A percentile compares a stretch with the other conserved stretches of the same genome.
phyloP scores from a whole-genome alignment of 1,284 basidiomycete genomes.

The Volvariella surrecta region DNA sequence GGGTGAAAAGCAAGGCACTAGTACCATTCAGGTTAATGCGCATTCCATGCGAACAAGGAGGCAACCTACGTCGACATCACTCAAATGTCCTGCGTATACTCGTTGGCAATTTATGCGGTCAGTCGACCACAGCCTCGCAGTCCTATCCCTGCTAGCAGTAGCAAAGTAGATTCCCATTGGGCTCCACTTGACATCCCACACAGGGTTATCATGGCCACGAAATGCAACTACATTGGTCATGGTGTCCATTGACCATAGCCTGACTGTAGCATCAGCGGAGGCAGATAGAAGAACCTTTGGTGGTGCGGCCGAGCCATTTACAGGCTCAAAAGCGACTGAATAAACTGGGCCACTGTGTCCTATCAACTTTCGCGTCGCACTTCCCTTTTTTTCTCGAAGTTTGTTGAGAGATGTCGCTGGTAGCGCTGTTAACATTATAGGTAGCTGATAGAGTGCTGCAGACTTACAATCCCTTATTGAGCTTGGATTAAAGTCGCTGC shows the following conservation, averaged over 20 bases:
- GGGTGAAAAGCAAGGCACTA: conserved; percentile 96
- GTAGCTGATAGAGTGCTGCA: background rate
- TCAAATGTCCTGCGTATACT: conserved; percentile 94
- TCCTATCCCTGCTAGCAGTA: conserved; percentile 88
- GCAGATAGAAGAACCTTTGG: conserved; percentile 87
- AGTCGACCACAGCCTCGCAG: conserved; percentile 94
- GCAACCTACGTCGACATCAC: conserved; percentile 88
- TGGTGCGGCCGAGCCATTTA: conserved; percentile 77
- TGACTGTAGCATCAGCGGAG: conserved; percentile 88
- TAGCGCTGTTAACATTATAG: conserved; percentile 3
- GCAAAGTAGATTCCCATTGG: conserved; percentile 99
- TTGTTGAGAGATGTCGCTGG: conserved; percentile 55
- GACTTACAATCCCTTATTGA: conserved; percentile 63
- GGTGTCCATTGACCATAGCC: conserved; percentile 95
- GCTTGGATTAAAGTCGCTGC: conserved; percentile 66
- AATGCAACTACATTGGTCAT: conserved; percentile 92
- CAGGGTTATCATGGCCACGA: conserved; percentile 93
- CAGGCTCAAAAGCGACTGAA: conserved; percentile 88
- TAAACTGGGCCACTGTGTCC: conserved; percentile 98
- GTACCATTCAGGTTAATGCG: conserved; percentile 6
- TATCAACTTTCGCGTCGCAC: conserved; percentile 85
- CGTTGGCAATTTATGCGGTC: conserved; percentile 84
- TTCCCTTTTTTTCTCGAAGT: conserved; percentile 71
- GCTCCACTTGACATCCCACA: conserved; percentile 99
- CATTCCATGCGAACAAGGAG: conserved; percentile 1